Conservation (phyloP, 2,329 filamentous ascomycete species). For the Cytospora paraplurivora region DNA sequence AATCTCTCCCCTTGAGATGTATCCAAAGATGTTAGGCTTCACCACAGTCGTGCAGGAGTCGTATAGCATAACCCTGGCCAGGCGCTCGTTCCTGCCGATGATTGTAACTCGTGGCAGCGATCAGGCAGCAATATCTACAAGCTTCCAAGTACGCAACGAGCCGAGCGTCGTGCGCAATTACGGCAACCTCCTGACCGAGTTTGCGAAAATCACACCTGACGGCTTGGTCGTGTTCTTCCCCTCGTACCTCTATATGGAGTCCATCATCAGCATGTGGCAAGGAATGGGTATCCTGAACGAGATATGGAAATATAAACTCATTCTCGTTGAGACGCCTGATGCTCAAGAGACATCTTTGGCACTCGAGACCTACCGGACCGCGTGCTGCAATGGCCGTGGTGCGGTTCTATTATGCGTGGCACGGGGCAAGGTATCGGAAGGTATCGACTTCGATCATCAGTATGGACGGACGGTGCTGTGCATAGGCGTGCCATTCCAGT, state of each 20-base stretch:
- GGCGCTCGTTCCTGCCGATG: constrained; percentile 96
- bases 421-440: constrained; percentile 94
- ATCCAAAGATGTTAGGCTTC: constrained; percentile 97
- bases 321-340: constrained; percentile 95
- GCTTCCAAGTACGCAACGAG: constrained; percentile 94
- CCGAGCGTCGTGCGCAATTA: constrained; percentile 97
- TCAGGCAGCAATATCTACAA: constrained; percentile 88
- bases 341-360: constrained; percentile 95
- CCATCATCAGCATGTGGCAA: constrained; percentile 99
- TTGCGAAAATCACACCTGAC: constrained; percentile 93
- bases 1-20: constrained; percentile 96
- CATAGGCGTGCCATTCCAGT: constrained; percentile 97
- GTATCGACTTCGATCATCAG: constrained; percentile 99
- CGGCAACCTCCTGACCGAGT: constrained; percentile 89
- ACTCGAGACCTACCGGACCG: constrained; percentile 93
- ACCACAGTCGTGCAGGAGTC: constrained; percentile 92
- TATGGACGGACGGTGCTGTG: constrained; percentile 95
- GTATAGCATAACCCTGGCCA: constrained; percentile 93
- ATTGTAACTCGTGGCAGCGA: constrained; percentile 95
- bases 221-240: constrained; percentile 99
- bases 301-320: constrained; percentile 99
- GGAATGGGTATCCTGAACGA: constrained; percentile 97
- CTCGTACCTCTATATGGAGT: constrained; percentile 98
- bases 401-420: constrained; percentile 94
- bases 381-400: constrained; percentile 94